Evolutionary conservation across 2,329 filamentous ascomycete species (phyloP), one percentile per base, ranked within the genome.

Genomic region (Neonectria hederae): DNA sequence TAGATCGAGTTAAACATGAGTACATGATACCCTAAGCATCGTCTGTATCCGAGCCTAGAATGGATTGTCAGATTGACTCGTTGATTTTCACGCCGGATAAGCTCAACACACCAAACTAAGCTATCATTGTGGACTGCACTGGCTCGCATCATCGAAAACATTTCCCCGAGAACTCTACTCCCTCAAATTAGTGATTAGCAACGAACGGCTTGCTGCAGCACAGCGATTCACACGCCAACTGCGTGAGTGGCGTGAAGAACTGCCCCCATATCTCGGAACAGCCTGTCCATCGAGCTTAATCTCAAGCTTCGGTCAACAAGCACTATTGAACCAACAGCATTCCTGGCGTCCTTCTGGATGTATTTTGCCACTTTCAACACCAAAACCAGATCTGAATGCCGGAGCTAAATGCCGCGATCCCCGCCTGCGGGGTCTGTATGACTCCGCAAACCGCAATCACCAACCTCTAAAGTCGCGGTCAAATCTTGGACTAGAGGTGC

Each of bases 1-100:
- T 80, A 0, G 80, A 80, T n/a, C 66, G 78, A 4, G 80, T 87
- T 40, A 86, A 87, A 63, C 86, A 89, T 60, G 83, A 86, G 49
- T 83, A 88, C 54, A 82, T 89, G 75, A 79, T 83, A 1, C 69
- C 80, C 38, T 73, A 81, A 28, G 76, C 83, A 32, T 69, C 79
- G 21, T 65, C 69, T 5, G 53, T 73, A 7, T 43, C 63, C 3
- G 75, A 79, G 32, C 74, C 72, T 17, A 57, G 58, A 5, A 63
- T 69, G 45, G 83, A 86, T 21, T 85, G 84, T 45, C 80, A 83
- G 54, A 81, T 86, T 6, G 79, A 83, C 52, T 82, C 76, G 54
- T 76, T 79, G 62, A 82, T 81, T 83, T 74, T 71, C 84, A 80
- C 74, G 83, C 74, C 57, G 83, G 75, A 69, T 69, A 45, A 46